Base-by-base conservation (phyloP, 2,329 filamentous ascomycete genomes). In the Cladosporium sp. region DNA sequence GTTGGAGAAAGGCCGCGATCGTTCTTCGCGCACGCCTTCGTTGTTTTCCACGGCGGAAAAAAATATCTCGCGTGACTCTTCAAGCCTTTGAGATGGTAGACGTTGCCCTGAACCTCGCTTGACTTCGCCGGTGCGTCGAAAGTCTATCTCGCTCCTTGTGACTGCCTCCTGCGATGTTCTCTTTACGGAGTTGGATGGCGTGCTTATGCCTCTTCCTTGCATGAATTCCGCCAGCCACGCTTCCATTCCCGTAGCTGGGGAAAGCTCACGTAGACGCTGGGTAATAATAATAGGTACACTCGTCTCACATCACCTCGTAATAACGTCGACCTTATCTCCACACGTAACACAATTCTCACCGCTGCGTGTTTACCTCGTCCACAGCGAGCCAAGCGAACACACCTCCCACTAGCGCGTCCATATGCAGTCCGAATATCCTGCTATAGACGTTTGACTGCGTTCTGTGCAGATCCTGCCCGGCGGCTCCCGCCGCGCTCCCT, bases 161-260 rank as follows among this genome's bases (percentile, higher is more conserved):
- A n/a, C 25, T 13, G 49, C 34, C 22, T 52, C 36, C 10, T n/a
- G 36, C 36, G 9, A 25, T 28, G 8, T 25, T 24, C 17, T 10
- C 17, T n/a, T 19, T 20, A 36, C 32, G 32, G 47, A 35, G 28
- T 24, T 36, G 34, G 4, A 54, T 54, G 39, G 51, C 51, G 51
- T 54, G 51, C 24, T 25, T 28, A 54, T 35, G 19, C 51, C 39
- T 39, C 39, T 34, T 28, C 32, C 51, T 25, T 54, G 51, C 51
- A 42, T 45, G 51, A 54, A 54, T 42, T 34, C 50, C 50, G 50
- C 19, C 28, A 54, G 10, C 28, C 50, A 44, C 20, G 15, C 20
- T 25, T 45, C 28, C 42, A 45, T 25, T 25, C 42, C 42, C 22
- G 28, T 32, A 4, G 28, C 28, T 32, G 28, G 28, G 28, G 28